These are phyloP conservation scores for Euptelea pleiosperma DNA, from an alignment of 164 flowering plant genomes.

Conservation along the genomic window DNA sequence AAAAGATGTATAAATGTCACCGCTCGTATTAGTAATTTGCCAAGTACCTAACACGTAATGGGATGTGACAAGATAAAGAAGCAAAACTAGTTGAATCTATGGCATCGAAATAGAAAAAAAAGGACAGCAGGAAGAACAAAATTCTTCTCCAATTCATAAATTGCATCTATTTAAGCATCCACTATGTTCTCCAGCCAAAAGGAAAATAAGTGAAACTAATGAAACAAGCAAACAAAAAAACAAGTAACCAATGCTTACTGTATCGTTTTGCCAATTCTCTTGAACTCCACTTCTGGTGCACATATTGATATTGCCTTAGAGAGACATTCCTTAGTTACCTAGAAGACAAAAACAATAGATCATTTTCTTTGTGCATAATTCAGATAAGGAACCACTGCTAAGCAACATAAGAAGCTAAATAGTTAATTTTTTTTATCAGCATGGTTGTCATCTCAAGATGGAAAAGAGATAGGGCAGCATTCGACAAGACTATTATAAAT, in stretches of 20 bases:
- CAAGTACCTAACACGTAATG: no score
- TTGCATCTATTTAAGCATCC: no score
- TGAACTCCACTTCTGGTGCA: slow-evolving; percentile 80
- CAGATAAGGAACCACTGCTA: background rate
- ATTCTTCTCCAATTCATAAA: no score
- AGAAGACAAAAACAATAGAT: slow-evolving; percentile 9
- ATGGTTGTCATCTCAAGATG: background rate
- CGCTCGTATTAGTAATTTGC: no score
- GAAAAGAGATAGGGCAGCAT: no score
- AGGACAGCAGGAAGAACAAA: background rate
- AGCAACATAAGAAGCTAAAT: background rate
- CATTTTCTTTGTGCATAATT: background rate
- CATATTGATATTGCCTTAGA: slow-evolving; percentile 84
- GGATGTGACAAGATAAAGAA: background rate
- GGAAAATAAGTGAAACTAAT: background rate
- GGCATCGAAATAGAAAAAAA: background rate
- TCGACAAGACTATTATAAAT: no score
- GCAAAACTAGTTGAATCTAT: background rate
- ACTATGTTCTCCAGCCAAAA: no score
- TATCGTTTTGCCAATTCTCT: slow-evolving; percentile 83
- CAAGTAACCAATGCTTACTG: slow-evolving; percentile 55
- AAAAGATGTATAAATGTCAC: no score
- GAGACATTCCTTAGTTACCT: slow-evolving; percentile 95
- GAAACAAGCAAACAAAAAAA: background rate
- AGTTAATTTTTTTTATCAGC: background rate